These are phyloP conservation scores for Sequoia sempervirens DNA, from an alignment of 75 land plant species.

Conservation along the genomic window DNA sequence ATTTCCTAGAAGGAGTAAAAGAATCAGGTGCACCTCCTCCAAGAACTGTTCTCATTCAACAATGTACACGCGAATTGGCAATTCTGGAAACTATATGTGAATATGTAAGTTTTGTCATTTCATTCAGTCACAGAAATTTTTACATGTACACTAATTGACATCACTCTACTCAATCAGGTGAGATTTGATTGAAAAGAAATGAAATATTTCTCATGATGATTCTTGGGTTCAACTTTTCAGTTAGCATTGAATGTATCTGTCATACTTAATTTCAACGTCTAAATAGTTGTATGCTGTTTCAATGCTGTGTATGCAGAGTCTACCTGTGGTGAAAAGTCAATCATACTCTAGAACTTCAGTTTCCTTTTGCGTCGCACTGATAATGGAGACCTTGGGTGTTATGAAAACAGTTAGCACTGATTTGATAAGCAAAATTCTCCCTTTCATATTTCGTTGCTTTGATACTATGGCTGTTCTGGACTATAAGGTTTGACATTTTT, in stretches of 20 bases:
- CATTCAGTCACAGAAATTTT: background rate
- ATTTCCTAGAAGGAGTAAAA: constrained; percentile 75
- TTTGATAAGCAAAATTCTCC: constrained; percentile 50
- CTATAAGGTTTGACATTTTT: constrained; percentile 45
- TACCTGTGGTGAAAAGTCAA: constrained; percentile 2
- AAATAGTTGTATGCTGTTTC: background rate
- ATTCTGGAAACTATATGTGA: constrained; percentile 72
- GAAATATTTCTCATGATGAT: background rate
- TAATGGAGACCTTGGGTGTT: constrained; percentile 65
- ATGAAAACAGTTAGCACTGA: constrained; percentile 38
- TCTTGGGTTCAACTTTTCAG: background rate
- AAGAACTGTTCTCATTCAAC: constrained; percentile 71
- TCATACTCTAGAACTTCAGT: constrained; percentile 30
- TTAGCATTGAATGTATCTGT: background rate
- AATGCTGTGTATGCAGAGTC: background rate
- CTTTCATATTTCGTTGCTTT: constrained; percentile 55
- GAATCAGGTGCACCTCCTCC: constrained; percentile 80
- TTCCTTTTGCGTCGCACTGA: constrained; percentile 58
- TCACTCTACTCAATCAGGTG: background rate
- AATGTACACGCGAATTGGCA: constrained; percentile 64
- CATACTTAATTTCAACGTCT: background rate
- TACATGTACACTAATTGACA: background rate
- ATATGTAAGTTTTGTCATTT: constrained; percentile 46
- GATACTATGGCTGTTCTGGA: constrained; percentile 30
- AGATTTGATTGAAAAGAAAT: background rate